Base-by-base conservation (phyloP, 2,329 filamentous ascomycete genomes). In the Chaetomium olivaceum region DNA sequence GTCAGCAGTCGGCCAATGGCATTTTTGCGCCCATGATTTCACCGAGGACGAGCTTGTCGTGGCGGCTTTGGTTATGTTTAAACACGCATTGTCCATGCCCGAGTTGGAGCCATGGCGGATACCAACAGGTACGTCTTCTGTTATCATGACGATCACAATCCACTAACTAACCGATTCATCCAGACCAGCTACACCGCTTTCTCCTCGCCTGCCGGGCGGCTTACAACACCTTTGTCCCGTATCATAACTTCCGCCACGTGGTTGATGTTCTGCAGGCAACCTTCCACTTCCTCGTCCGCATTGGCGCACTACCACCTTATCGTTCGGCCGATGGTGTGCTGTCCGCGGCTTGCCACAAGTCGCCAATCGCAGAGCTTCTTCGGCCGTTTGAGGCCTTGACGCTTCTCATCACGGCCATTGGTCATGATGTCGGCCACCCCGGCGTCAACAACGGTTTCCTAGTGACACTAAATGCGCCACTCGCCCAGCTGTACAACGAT, bases 361-460 rank as follows among this genome's bases (percentile, higher is more conserved):
- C 86, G 2, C 86, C 90, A 0, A 86, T 97, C 56, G 91, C 91
- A 2, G 81, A 84, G 54, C 81, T 98, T 27, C 81, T 99, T n/a
- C 85, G 86, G 58, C 93, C 94, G 0, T 92, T 96, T 70, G 93
- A 98, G 76, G 91, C 91, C 5, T 82, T 99, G 61, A 94, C 93
- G 0, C 84, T 99, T 2, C 84, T 99, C 55, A 90, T 98, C 70
- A 94, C 94, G 9, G 95, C 95, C n/a, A 96, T 99, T 73, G 95
- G 95, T 51, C 95, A 99, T 72, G 95, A 99, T 76, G 95, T 98
- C 48, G 95, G 95, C 25, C 95, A 99, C 75, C 95, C 95, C 0
- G 95, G 95, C 63, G 95, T 99, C 73, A 99, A 98, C 80, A 99
- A 99, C 76, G 93, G 94, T 33, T 99, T 99, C 75, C 82, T 99